phyloP scores from a whole-genome alignment of 306 rosid genomes.

The Vigna unguiculata region DNA sequence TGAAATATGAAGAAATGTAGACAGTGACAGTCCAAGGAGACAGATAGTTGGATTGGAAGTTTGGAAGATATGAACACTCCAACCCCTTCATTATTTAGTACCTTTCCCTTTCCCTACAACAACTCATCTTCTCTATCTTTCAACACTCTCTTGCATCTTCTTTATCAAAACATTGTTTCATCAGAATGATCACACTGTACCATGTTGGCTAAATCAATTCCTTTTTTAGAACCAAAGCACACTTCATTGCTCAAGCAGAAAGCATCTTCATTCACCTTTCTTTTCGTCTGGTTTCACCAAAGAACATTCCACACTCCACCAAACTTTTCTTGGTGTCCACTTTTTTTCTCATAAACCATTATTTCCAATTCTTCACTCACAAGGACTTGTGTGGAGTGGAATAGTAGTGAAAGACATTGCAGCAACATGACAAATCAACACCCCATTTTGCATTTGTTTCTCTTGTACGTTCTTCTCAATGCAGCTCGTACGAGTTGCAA shows the following conservation, averaged over 20 bases:
- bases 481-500: conserved; percentile 56
- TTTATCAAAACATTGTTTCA: background rate
- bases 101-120: background rate
- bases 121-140: background rate
- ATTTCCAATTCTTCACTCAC: background rate
- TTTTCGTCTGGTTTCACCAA: background rate
- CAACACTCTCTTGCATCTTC: background rate
- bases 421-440: conserved; percentile 50
- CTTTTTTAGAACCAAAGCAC: conserved; percentile 7
- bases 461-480: conserved; percentile 46
- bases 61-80: background rate
- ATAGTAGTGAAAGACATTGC: conserved; percentile 9
- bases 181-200: background rate
- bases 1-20: background rate
- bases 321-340: background rate
- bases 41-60: background rate
- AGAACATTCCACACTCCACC: background rate
- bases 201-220: conserved; percentile 1
- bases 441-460: conserved; percentile 26
- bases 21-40: background rate
- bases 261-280: conserved; percentile 5
- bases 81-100: background rate
- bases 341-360: background rate
- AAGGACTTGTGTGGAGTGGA: conserved; percentile 1
- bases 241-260: conserved; percentile 2